Conservation (phyloP, 305 asterid species). For the Fraxinus nigra region DNA sequence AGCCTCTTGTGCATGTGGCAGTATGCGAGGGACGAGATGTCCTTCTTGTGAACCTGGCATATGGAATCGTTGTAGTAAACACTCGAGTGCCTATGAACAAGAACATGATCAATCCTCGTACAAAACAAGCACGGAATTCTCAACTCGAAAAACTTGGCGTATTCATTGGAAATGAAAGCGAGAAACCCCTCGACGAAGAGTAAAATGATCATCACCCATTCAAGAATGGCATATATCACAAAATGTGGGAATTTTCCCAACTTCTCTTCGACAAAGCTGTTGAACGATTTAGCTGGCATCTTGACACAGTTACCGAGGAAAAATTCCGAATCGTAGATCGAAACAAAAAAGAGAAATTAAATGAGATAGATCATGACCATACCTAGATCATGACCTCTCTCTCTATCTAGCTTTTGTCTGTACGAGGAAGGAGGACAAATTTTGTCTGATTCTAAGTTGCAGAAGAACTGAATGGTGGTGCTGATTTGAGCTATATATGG, state of each 20-base stretch:
- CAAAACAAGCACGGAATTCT: conserved; percentile 69
- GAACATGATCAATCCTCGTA: conserved; percentile 72
- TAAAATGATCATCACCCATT: conserved; percentile 73
- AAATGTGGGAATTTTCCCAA: conserved; percentile 50
- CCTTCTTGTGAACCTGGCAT: conserved; percentile 75
- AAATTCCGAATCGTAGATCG: neutral
- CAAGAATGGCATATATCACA: conserved; percentile 58
- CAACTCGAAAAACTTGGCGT: conserved; percentile 61
- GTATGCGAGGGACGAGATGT: conserved; percentile 77
- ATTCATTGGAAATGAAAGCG: conserved; percentile 57
- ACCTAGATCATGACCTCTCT: conserved; percentile 59
- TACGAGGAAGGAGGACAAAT: conserved; percentile 27
- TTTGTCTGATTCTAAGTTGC: conserved; percentile 26
- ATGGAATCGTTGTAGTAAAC: conserved; percentile 72
- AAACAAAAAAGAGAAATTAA: conserved; percentile 19
- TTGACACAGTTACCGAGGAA: neutral
- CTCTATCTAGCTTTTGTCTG: conserved; percentile 3
- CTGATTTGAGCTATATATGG: conserved; percentile 29
- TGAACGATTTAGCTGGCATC: conserved; percentile 41
- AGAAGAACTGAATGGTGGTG: conserved; percentile 31
- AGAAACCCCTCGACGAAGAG: conserved; percentile 74
- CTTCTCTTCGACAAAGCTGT: conserved; percentile 38
- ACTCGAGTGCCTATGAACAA: conserved; percentile 41
- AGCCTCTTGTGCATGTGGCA: conserved; percentile 68
- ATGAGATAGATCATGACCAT: conserved; percentile 64